Percentiles rank a stretch among this genome's conserved stretches.
Conservation (phyloP, 208 protist genomes). For the Leptomonas pyrrhocoris region DNA sequence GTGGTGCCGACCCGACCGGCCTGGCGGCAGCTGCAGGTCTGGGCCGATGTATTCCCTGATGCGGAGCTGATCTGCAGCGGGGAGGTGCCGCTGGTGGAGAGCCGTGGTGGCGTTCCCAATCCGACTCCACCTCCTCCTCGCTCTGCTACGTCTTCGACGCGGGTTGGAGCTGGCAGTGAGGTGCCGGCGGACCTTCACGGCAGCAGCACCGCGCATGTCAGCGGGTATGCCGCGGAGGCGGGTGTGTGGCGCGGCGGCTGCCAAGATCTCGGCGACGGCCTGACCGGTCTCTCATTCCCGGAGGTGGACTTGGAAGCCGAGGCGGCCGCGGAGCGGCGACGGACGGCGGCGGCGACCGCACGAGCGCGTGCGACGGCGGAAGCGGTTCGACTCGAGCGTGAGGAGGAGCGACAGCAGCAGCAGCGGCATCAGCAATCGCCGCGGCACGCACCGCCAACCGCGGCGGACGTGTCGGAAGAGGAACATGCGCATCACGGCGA, state of each 20-base stretch:
- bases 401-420: constrained; percentile 13
- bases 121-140: background rate
- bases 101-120: background rate
- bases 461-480: background rate
- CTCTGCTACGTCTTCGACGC: background rate
- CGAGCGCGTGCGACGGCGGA: constrained; percentile 10
- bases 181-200: background rate
- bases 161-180: background rate
- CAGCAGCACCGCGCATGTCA: background rate
- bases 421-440: constrained; percentile 6
- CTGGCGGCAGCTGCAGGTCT: constrained; percentile 68
- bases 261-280: constrained; percentile 66
- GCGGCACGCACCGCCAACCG: background rate
- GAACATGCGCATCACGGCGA: background rate
- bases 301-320: constrained; percentile 63
- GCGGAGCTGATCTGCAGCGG: constrained; percentile 55
- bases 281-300: constrained; percentile 69
- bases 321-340: constrained; percentile 20
- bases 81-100: constrained; percentile 24
- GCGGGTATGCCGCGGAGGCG: background rate
- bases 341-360: constrained; percentile 14
- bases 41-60: constrained; percentile 83
- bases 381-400: constrained; percentile 5
- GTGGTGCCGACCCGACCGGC: constrained; percentile 75
- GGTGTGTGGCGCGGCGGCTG: constrained; percentile 37